These are phyloP conservation scores for Talaromyces sp. DNA, from an alignment of 2,329 filamentous ascomycete species.

Conservation along the genomic window DNA sequence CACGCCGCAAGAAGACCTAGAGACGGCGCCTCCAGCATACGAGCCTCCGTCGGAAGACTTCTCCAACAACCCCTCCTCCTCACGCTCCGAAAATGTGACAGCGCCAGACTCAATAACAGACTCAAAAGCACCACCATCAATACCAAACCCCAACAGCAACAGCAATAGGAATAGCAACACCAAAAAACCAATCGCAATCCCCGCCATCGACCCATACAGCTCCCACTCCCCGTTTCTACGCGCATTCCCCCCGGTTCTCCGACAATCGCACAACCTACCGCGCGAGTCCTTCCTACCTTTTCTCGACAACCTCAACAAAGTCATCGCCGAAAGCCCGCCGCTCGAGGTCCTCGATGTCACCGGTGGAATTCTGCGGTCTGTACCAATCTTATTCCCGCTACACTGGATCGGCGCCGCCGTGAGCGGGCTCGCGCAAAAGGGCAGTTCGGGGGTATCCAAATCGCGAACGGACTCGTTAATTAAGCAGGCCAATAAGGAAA, in stretches of 20 bases:
- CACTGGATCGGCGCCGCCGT: slow-evolving; percentile 22
- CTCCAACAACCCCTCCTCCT: background rate
- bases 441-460: slow-evolving; percentile 19
- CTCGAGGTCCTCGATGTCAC: slow-evolving; percentile 24
- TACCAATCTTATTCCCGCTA: slow-evolving; percentile 21
- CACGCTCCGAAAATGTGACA: background rate
- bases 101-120: too few species aligned
- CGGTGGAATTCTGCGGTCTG: slow-evolving; percentile 20
- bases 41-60: background rate
- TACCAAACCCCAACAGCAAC: background rate
- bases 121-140: too few species aligned
- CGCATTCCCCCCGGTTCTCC: slow-evolving; percentile 4
- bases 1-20: background rate
- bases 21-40: background rate
- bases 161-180: background rate
- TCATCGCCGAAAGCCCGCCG: slow-evolving; percentile 20
- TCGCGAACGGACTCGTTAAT: slow-evolving; percentile 20
- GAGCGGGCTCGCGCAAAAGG: slow-evolving; percentile 20
- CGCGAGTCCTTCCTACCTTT: slow-evolving; percentile 18
- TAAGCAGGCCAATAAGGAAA: slow-evolving; percentile 20
- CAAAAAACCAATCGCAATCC: slow-evolving; percentile 5
- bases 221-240: slow-evolving; percentile 7
- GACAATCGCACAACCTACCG: slow-evolving; percentile 3
- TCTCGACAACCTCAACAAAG: slow-evolving; percentile 24
- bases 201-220: background rate